Percentiles rank a stretch among this genome's conserved stretches.
phyloP scores from a whole-genome alignment of 2,329 filamentous ascomycete genomes.

The Alternaria sp. region DNA sequence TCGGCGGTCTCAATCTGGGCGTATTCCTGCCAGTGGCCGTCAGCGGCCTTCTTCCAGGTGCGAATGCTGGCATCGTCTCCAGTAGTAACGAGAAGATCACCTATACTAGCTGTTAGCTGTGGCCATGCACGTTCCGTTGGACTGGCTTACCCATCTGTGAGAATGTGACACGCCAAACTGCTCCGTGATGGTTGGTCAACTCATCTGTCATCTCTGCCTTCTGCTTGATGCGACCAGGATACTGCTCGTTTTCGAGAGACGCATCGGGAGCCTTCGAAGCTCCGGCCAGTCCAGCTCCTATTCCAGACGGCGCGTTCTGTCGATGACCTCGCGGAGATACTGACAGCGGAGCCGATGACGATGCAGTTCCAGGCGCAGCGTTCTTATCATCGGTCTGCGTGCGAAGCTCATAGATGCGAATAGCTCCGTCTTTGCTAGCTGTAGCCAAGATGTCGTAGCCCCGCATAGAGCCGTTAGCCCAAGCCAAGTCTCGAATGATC shows the following conservation, averaged over 20 bases:
- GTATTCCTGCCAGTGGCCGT: slow-evolving; percentile 60
- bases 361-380: slow-evolving; percentile 33
- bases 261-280: slow-evolving; percentile 56
- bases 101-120: slow-evolving; percentile 58
- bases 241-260: slow-evolving; percentile 63
- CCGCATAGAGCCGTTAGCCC: slow-evolving; percentile 90
- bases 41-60: slow-evolving; percentile 60
- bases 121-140: no score
- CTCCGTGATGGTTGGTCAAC: slow-evolving; percentile 72
- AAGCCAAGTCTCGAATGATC: slow-evolving; percentile 86
- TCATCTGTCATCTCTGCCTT: slow-evolving; percentile 69
- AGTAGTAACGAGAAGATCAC: slow-evolving; percentile 77
- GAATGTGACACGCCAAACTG: slow-evolving; percentile 80
- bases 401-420: slow-evolving; percentile 86
- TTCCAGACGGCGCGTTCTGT: slow-evolving; percentile 59
- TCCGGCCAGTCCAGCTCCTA: slow-evolving; percentile 62
- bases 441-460: slow-evolving; percentile 92
- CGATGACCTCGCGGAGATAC: slow-evolving; percentile 37
- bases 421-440: slow-evolving; percentile 88
- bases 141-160: slow-evolving; percentile 55
- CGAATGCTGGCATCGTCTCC: slow-evolving; percentile 74
- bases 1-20: slow-evolving; percentile 56
- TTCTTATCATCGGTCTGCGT: slow-evolving; percentile 61
- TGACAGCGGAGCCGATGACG: slow-evolving; percentile 23
- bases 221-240: slow-evolving; percentile 73